Percentiles rank a stretch among this genome's conserved stretches.
These are phyloP conservation scores for Penicillium alfredii DNA, from an alignment of 495 filamentous ascomycete species.

Conservation along the genomic window DNA sequence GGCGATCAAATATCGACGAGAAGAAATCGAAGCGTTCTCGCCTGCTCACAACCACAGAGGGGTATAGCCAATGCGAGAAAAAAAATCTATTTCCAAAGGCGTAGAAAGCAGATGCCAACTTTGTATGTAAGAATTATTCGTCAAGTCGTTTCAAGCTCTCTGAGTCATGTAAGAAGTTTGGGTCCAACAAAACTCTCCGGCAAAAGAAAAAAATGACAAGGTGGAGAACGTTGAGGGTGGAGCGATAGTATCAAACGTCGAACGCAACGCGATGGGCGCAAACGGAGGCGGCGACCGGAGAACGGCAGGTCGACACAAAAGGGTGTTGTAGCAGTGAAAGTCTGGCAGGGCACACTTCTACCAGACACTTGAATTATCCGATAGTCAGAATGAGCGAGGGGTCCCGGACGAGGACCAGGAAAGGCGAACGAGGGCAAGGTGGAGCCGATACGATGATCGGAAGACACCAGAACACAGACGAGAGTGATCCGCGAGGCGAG, in stretches of 20 bases:
- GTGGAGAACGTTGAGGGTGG: conserved; percentile 2
- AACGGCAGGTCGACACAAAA: too few species aligned
- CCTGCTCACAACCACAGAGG: too few species aligned
- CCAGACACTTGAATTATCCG: conserved; percentile 4
- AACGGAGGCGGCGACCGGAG: conserved; percentile 1
- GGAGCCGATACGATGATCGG: too few species aligned
- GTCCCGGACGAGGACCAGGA: background rate
- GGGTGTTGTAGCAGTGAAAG: too few species aligned
- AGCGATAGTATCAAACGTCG: conserved; percentile 1
- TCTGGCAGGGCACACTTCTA: conserved; percentile 4
- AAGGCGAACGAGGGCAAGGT: conserved; percentile 19
- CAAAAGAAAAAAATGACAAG: conserved; percentile 11
- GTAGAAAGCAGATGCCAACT: background rate
- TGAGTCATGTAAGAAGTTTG: conserved; percentile 15
- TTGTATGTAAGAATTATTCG: conserved; percentile 4
- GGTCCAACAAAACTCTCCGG: conserved; percentile 8
- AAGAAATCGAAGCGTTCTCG: too few species aligned
- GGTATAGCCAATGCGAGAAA: too few species aligned
- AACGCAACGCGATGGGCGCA: background rate
- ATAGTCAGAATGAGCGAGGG: conserved; percentile 9
- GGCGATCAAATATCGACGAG: too few species aligned
- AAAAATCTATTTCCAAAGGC: too few species aligned
- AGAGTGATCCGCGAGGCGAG: too few species aligned
- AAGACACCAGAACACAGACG: too few species aligned
- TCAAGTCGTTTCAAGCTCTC: conserved; percentile 6